Base-by-base conservation (phyloP, 371 early-diverging fungal species). In the Mycotypha africana region DNA sequence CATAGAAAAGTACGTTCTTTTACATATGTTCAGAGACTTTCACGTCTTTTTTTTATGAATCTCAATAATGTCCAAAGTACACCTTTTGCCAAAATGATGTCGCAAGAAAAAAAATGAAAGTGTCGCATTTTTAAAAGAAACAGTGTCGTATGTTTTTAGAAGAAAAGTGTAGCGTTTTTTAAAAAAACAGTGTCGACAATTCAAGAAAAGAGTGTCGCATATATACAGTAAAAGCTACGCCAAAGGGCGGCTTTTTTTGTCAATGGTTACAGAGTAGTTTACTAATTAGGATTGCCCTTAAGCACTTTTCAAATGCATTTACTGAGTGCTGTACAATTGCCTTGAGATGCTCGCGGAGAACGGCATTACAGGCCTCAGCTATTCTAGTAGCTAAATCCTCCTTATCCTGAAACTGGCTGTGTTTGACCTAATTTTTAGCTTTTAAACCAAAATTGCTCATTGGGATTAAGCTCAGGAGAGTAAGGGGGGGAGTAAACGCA, bases 391-490 rank as follows among this genome's bases (percentile, higher is more conserved):
- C 22, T 23, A 47, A 39, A 28, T 31, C 47, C 16, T 47, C 39
- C n/a, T 12, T 39, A 45, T n/a, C 46, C 30, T 42, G 21, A 20
- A 35, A 42, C 25, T 16, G 17, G 32, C 41, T 48, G 8, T 20
- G 41, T 32, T 40, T 48, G 16, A 45, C 37, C 22, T 32, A 31
- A 40, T 32, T 31, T 15, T 47, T 47, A 24, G 39, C 47, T 16
- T 21, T 38, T 22, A 7, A 39, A 47, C 31, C 37, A 42, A 41
- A 34, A 34, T 17, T 28, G 4, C 26, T 19, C 51, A 9, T 33
- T 51, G 14, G 45, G 45, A 44, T 51, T 38, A 24, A 51, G 40
- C 20, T 51, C 45, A 19, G 45, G 45, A 16, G 39, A 30, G 22
- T 31, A 39, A 16, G 24, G 39, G 31, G 38, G 37, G 37, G 24